Percentiles rank a stretch among this genome's conserved stretches.
Evolutionary conservation across 192 early-diverging fungal genomes (phyloP).

Genomic region (Lunasporangiospora selenospora): DNA sequence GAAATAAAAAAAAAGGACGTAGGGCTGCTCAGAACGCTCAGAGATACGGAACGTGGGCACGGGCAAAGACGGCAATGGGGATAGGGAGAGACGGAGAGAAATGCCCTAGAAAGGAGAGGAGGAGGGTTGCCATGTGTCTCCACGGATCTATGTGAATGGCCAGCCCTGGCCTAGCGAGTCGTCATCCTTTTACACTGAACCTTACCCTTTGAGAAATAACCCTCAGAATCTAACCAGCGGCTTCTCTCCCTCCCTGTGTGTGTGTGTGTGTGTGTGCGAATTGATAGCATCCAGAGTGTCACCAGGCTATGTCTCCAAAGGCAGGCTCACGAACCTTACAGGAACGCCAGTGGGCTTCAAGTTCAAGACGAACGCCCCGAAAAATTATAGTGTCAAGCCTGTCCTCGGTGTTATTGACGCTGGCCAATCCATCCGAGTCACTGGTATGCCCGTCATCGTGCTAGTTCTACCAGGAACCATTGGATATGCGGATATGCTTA

Average conservation of each 20-base stretch:
- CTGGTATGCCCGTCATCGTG: no score
- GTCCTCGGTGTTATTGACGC: slow-evolving; percentile 45
- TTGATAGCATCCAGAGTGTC: slow-evolving; percentile 20
- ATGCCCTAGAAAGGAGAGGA: no score
- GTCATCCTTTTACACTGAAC: not conserved
- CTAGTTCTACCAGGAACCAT: no score
- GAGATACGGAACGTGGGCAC: not conserved
- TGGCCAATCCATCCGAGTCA: slow-evolving; percentile 39
- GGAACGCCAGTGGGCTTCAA: slow-evolving; percentile 31
- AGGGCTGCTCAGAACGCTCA: not conserved
- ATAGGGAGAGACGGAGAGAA: not conserved
- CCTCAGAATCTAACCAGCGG: no score
- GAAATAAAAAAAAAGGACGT: not conserved
- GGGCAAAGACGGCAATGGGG: not conserved
- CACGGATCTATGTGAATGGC: no score
- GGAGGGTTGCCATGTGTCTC: no score
- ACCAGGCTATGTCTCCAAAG: slow-evolving; percentile 31
- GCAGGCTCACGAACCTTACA: slow-evolving; percentile 23
- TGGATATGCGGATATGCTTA: no score
- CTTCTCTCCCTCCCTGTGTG: no score
- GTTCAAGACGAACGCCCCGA: slow-evolving; percentile 55
- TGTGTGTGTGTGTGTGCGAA: no score
- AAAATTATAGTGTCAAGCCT: slow-evolving; percentile 53
- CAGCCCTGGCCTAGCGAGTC: no score
- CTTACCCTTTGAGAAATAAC: not conserved